Conservation (phyloP, 2,329 filamentous ascomycete genomes). For the Aureobasidium uvarum region DNA sequence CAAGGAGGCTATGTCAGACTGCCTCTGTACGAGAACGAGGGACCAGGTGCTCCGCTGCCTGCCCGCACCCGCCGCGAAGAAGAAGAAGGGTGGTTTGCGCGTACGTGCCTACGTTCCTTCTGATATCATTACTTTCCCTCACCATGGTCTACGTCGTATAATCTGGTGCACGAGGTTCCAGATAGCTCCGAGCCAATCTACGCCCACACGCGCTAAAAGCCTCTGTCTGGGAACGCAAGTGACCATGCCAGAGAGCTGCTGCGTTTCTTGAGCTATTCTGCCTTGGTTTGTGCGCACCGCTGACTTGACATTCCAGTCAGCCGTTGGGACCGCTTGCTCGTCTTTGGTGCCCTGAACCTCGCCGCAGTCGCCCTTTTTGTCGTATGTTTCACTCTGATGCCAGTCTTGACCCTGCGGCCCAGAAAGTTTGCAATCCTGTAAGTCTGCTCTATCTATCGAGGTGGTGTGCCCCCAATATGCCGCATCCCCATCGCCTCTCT, state of each 20-base stretch:
- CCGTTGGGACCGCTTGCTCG: conserved; percentile 90
- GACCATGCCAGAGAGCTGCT: conserved; percentile 41
- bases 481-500: conserved; percentile 15
- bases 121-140: conserved; percentile 27
- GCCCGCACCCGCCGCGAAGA: conserved; percentile 83
- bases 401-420: conserved; percentile 73
- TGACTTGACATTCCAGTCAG: conserved; percentile 64
- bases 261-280: conserved; percentile 36
- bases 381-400: conserved; percentile 87
- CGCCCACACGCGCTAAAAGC: conserved; percentile 8
- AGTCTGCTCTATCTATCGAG: conserved; percentile 52
- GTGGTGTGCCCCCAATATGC: conserved; percentile 19
- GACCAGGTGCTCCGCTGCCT: conserved; percentile 76
- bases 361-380: conserved; percentile 89
- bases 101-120: conserved; percentile 61
- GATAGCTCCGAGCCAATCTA: conserved; percentile 21
- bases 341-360: conserved; percentile 89
- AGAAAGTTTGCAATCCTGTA: conserved; percentile 97
- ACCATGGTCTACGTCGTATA: conserved; percentile 14
- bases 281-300: conserved; percentile 13
- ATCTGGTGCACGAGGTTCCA: conserved; percentile 22
- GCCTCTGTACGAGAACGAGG: conserved; percentile 74
- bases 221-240: background rate
- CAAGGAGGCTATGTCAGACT: conserved; percentile 85
- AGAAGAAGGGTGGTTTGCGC: conserved; percentile 90